phyloP scores from a whole-genome alignment of 306 rosid genomes.

The Trifolium repens region DNA sequence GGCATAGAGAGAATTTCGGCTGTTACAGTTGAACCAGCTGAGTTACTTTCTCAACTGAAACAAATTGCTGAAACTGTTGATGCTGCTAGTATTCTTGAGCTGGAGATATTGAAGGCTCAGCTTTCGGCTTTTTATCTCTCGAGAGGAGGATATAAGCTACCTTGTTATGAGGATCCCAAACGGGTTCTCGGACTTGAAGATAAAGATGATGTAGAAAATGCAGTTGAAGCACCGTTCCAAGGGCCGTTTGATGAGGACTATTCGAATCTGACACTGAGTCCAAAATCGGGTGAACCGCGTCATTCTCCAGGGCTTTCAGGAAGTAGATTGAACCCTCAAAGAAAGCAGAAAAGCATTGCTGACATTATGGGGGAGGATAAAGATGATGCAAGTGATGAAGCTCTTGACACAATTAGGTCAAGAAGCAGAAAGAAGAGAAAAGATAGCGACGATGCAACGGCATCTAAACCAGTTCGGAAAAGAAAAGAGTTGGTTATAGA shows the following conservation, averaged over 20 bases:
- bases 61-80: conserved; percentile 42
- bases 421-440: conserved; percentile 51
- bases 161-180: conserved; percentile 53
- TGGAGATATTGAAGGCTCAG: conserved; percentile 52
- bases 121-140: conserved; percentile 59
- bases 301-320: conserved; percentile 42
- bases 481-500: conserved; percentile 40
- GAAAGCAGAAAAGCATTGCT: conserved; percentile 83
- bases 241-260: conserved; percentile 68
- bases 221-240: conserved; percentile 53
- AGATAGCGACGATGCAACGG: conserved; percentile 37
- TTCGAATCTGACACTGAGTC: conserved; percentile 47
- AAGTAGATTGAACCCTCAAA: conserved; percentile 46
- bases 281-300: conserved; percentile 36
- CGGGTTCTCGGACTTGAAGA: conserved; percentile 73
- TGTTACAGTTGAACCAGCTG: conserved; percentile 47
- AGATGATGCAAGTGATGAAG: conserved; percentile 40
- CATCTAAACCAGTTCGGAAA: conserved; percentile 41
- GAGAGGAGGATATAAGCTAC: conserved; percentile 63
- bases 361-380: conserved; percentile 62
- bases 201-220: conserved; percentile 29
- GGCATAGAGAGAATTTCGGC: conserved; percentile 49
- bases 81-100: conserved; percentile 51
- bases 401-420: conserved; percentile 25
- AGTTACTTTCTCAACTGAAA: conserved; percentile 64